phyloP scores from a whole-genome alignment of 176 grass and related monocot genomes.

The Aegilops sharonensis region DNA sequence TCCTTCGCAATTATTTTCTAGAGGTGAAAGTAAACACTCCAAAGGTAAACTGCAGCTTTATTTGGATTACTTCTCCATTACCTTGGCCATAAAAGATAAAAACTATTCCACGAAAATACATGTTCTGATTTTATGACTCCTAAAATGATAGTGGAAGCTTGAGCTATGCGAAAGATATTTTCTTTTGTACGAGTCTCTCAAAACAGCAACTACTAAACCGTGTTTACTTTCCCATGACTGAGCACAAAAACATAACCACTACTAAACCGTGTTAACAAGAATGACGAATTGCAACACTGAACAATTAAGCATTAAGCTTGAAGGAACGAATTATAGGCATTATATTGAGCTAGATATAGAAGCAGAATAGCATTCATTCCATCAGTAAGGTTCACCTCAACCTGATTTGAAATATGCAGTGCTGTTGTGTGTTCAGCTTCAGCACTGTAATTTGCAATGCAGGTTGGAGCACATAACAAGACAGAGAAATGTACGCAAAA shows the following conservation, averaged over 20 bases:
- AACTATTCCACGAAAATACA: neutral
- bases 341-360: too few species aligned
- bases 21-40: neutral
- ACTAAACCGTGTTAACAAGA: neutral
- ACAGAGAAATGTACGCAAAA: neutral
- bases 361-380: too few species aligned
- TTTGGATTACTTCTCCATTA: neutral
- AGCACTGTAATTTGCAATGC: neutral
- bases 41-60: neutral
- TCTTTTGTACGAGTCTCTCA: too few species aligned
- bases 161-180: neutral
- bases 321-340: too few species aligned
- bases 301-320: neutral
- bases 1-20: neutral
- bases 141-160: neutral
- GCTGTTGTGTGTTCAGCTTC: too few species aligned
- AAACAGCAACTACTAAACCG: neutral
- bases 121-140: neutral
- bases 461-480: neutral
- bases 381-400: too few species aligned
- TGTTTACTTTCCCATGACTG: neutral
- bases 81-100: neutral
- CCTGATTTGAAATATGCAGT: neutral
- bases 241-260: neutral
- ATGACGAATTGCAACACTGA: neutral